Evolutionary conservation across 495 filamentous ascomycete species (phyloP), one percentile per base, ranked within the genome.

Genomic region (Penicillium maclennaniae): DNA sequence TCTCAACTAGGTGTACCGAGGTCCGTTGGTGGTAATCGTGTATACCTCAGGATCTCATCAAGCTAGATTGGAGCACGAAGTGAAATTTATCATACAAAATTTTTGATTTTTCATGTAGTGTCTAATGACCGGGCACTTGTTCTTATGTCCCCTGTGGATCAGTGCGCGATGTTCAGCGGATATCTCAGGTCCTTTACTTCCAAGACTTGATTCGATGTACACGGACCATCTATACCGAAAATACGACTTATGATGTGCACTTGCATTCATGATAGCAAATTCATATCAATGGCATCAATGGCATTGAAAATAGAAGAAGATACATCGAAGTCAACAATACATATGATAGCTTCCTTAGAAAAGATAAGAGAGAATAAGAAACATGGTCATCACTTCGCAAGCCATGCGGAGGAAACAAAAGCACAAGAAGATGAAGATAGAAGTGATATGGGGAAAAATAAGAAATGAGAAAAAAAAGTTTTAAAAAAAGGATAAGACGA

Each of bases 401-500:
- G 58, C 55, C 47, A 57, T 61, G 58, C 58, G 45, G 40, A 41
- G 41, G 42, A 42, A 55, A 54, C 31, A 47, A 56, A 56, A 50
- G 43, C 57, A 53, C 51, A 44, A 60, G 37, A 62, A 41, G 55
- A 46, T 49, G 51, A 62, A 55, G 58, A 59, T 51, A 51, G 58
- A 69, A 44, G 53, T 31, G 23, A 5, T 23, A 5, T 2, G 23
- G 23, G 23, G 23, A 5, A 5, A 5, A 5, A 44, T 53, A 62
- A 57, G n/a, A 62, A 59, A 61, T 66, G 53, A 54, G 53, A 52
- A 56, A 54, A 39, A 47, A 37, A 55, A 58, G 63, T 59, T 53
- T 20, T 40, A 19, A 20, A 59, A 58, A 45, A 38, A 48, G 43
- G 10, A 14, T 7, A 34, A 62, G 49, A 62, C 43, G 52, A 51